phyloP scores from a whole-genome alignment of 1,284 basidiomycete genomes.

The Ustanciosporium gigantosporum region DNA sequence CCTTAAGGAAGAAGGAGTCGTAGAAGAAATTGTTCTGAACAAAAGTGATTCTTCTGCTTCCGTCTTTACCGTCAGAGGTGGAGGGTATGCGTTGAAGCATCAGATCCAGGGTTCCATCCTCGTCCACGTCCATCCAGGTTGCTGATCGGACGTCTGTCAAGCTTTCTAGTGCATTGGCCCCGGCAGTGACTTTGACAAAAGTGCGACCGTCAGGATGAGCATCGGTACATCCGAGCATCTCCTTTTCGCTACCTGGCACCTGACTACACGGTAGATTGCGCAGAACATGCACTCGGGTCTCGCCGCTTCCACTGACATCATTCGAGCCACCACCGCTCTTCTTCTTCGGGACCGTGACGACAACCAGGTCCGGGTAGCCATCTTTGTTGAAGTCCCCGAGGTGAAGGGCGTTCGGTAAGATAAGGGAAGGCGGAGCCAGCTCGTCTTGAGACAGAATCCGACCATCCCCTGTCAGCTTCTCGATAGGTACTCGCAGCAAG shows the following conservation, averaged over 20 bases:
- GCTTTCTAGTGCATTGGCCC: slow-evolving; percentile 69
- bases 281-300: slow-evolving; percentile 71
- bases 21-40: slow-evolving; percentile 98
- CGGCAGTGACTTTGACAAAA: slow-evolving; percentile 65
- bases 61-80: slow-evolving; percentile 27
- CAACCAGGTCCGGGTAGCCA: slow-evolving; percentile 83
- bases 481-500: slow-evolving; percentile 72
- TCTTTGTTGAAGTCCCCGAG: slow-evolving; percentile 91
- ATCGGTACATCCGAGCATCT: slow-evolving; percentile 16
- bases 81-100: slow-evolving; percentile 72
- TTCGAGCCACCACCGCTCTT: slow-evolving; percentile 45
- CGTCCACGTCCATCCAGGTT: slow-evolving; percentile 88
- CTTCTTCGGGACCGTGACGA: slow-evolving; percentile 68
- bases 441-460: slow-evolving; percentile 72
- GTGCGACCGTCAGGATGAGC: slow-evolving; percentile 23
- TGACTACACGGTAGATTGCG: slow-evolving; percentile 73
- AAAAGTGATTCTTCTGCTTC: slow-evolving; percentile 68
- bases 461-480: slow-evolving; percentile 64
- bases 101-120: slow-evolving; percentile 93
- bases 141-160: slow-evolving; percentile 79
- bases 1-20: slow-evolving; percentile 98
- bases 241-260: slow-evolving; percentile 51
- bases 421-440: slow-evolving; percentile 60
- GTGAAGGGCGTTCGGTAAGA: slow-evolving; percentile 76
- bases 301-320: slow-evolving; percentile 38